Evolutionary conservation across 2,329 filamentous ascomycete genomes (phyloP).

Genomic region (Aureobasidium uvarum): DNA sequence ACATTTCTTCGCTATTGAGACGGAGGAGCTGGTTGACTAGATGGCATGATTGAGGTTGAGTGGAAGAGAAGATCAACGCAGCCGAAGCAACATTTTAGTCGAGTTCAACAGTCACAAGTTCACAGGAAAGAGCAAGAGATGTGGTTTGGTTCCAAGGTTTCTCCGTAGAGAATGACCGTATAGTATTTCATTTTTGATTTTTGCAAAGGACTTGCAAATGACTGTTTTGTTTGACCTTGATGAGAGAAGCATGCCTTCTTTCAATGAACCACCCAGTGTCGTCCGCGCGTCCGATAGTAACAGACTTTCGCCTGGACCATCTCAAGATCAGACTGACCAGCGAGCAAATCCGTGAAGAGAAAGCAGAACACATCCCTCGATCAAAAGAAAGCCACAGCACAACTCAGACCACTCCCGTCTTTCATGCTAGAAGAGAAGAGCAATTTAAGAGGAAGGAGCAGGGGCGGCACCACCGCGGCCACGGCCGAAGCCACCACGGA

Average conservation of each 20-base stretch:
- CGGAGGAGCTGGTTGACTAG: too few relatives aligned
- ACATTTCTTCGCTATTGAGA: too few relatives aligned
- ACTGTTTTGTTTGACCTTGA: neutral
- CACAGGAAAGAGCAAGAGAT: neutral
- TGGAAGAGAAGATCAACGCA: neutral
- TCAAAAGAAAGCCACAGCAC: neutral
- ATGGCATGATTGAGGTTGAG: too few relatives aligned
- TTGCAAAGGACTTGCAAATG: constrained; percentile 7
- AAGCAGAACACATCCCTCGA: neutral
- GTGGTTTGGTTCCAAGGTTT: constrained; percentile 10
- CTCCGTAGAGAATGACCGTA: constrained; percentile 17
- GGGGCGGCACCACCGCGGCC: constrained; percentile 71
- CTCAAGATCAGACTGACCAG: constrained; percentile 7
- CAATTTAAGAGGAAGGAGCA: constrained; percentile 45
- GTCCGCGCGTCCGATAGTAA: constrained; percentile 14
- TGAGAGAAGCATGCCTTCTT: neutral
- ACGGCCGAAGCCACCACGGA: constrained; percentile 63
- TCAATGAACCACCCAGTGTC: neutral
- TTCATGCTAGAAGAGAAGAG: neutral
- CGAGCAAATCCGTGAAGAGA: neutral
- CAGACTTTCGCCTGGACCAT: constrained; percentile 12
- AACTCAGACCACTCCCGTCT: neutral
- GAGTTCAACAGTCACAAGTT: neutral
- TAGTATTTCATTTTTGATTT: constrained; percentile 15
- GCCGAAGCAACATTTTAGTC: neutral